Percentiles rank a stretch among this genome's conserved stretches.
phyloP scores from a whole-genome alignment of 192 early-diverging fungal species.

The Linnemannia exigua region DNA sequence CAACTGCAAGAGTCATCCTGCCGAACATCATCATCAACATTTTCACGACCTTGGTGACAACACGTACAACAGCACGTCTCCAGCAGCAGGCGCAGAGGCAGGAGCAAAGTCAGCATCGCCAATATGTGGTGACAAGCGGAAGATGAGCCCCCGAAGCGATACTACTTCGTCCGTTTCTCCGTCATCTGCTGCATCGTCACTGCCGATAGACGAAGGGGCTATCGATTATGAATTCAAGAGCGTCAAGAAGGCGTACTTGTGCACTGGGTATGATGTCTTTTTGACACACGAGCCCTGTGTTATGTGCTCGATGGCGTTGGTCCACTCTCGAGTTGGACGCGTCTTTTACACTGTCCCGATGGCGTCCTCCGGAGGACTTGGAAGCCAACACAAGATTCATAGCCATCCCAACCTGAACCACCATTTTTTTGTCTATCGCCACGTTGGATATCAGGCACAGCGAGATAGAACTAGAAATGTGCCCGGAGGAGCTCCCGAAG shows the following conservation, averaged over 20 bases:
- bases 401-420: constrained; percentile 79
- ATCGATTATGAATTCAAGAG: background rate
- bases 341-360: constrained; percentile 82
- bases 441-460: constrained; percentile 27
- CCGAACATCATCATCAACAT: constrained; percentile 16
- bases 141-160: constrained; percentile 16
- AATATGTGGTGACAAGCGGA: constrained; percentile 42
- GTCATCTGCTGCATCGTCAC: background rate
- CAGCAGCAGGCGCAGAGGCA: background rate
- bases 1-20: background rate
- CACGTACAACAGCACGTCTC: background rate
- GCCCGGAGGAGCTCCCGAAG: background rate
- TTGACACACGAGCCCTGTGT: constrained; percentile 87
- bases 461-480: background rate
- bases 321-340: constrained; percentile 92
- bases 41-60: background rate
- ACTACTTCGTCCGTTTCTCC: background rate
- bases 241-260: constrained; percentile 73
- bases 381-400: constrained; percentile 78
- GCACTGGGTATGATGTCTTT: constrained; percentile 88
- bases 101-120: background rate
- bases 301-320: constrained; percentile 95
- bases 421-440: constrained; percentile 67
- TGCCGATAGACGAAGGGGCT: background rate
- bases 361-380: constrained; percentile 63